These are phyloP conservation scores for Rhodamnia argentea DNA, from an alignment of 345 rosid genomes.

Conservation along the genomic window DNA sequence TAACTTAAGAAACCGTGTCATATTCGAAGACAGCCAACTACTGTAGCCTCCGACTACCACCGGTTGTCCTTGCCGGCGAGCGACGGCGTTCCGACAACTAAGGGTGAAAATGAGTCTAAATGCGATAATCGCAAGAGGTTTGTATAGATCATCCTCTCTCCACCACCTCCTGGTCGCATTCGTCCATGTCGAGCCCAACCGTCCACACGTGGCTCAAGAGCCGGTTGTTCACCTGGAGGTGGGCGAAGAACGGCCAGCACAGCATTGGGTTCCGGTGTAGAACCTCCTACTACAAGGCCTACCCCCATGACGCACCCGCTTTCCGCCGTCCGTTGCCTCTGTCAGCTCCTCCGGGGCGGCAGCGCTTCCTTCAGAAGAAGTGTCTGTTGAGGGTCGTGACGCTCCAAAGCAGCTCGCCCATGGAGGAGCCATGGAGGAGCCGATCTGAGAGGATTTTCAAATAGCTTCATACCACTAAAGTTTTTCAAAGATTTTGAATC, in stretches of 20 bases:
- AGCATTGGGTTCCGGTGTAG: conserved; percentile 40
- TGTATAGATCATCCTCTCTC: conserved; percentile 25
- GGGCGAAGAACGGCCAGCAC: conserved; percentile 58
- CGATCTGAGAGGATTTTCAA: too few relatives aligned
- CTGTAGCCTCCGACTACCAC: background rate
- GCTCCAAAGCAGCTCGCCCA: conserved; percentile 7
- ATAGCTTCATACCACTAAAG: too few relatives aligned
- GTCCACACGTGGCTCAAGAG: conserved; percentile 47
- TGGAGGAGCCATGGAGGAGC: too few relatives aligned
- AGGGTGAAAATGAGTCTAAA: background rate
- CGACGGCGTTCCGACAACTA: fast-evolving
- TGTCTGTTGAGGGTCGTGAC: conserved; percentile 1
- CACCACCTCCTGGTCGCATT: conserved; percentile 26
- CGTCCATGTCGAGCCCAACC: conserved; percentile 53
- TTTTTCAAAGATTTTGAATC: too few relatives aligned
- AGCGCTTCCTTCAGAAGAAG: background rate
- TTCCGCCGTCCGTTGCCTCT: background rate
- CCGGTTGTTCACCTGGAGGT: conserved; percentile 49
- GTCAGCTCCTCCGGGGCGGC: conserved; percentile 5
- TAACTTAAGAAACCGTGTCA: background rate
- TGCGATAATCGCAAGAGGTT: background rate
- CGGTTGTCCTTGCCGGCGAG: fast-evolving
- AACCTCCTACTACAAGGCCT: conserved; percentile 36
- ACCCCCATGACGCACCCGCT: conserved; percentile 9
- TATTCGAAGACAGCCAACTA: background rate